Evolutionary conservation across 441 rosid species (phyloP).

Genomic region (Adansonia madagascariensis): DNA sequence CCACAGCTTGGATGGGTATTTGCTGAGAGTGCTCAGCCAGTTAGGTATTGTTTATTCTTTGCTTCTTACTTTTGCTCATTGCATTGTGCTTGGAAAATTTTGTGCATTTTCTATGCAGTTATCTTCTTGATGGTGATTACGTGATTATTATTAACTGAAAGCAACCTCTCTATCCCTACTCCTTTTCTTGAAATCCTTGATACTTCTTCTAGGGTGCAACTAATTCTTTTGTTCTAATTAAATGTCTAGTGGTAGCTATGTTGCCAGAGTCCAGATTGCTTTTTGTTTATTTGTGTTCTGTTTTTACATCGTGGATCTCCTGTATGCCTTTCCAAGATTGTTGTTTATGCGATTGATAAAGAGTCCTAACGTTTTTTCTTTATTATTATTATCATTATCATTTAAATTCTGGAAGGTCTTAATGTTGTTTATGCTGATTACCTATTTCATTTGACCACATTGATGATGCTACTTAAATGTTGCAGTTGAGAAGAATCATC

Average conservation of each 20-base stretch:
- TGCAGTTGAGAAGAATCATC: slow-evolving; percentile 85
- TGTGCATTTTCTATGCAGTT: neutral
- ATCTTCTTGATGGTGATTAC: neutral
- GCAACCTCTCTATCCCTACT: neutral
- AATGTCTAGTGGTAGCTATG: neutral
- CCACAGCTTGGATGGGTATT: slow-evolving; percentile 84
- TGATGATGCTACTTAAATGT: slow-evolving; percentile 33
- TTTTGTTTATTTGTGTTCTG: neutral
- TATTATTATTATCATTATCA: neutral
- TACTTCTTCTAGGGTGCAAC: neutral
- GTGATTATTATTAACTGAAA: slow-evolving; percentile 7
- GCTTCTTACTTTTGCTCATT: neutral
- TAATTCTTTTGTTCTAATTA: slow-evolving; percentile 4
- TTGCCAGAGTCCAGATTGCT: neutral
- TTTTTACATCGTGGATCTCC: neutral
- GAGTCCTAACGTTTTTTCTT: neutral
- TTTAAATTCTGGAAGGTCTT: neutral
- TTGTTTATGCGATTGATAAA: neutral
- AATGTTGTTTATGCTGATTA: neutral
- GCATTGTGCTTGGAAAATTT: neutral
- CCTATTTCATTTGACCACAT: neutral
- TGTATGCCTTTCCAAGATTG: neutral
- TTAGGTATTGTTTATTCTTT: slow-evolving; percentile 60
- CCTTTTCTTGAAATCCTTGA: slow-evolving; percentile 8
- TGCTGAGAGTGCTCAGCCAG: slow-evolving; percentile 67